Percentiles rank a stretch among this genome's conserved stretches.
These are phyloP conservation scores for Sporothrix pseudoabietina DNA, from an alignment of 2,329 filamentous ascomycete species.

Conservation along the genomic window DNA sequence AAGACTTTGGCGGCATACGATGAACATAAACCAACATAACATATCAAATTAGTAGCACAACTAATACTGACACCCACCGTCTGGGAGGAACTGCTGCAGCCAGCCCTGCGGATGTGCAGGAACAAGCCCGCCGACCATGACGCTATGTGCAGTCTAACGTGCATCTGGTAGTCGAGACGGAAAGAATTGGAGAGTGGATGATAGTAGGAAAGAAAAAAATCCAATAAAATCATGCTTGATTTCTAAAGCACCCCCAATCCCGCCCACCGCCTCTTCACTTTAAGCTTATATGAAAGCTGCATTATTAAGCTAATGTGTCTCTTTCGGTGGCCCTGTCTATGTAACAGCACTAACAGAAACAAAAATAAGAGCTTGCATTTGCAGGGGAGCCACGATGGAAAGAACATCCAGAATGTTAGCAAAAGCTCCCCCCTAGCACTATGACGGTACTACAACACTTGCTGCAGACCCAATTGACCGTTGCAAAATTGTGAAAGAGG, in stretches of 20 bases:
- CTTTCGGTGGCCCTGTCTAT: not conserved
- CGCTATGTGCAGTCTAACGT: slow-evolving; percentile 22
- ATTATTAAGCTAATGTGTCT: not conserved
- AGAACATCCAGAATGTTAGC: slow-evolving; percentile 9
- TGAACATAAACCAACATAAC: not conserved
- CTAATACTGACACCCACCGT: not conserved
- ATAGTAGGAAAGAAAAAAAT: not conserved
- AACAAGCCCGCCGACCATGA: slow-evolving; percentile 9
- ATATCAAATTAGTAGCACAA: not conserved
- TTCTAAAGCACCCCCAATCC: slow-evolving; percentile 13
- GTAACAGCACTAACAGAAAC: not conserved
- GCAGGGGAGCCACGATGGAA: not conserved
- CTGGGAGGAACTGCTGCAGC: slow-evolving; percentile 3
- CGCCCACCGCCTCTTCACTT: not conserved
- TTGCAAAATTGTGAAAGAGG: not conserved
- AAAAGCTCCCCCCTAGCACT: not conserved
- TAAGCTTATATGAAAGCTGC: not conserved
- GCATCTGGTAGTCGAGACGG: not conserved
- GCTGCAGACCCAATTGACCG: not conserved
- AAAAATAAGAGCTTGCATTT: not conserved
- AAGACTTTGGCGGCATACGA: not conserved
- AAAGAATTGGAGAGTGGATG: no score
- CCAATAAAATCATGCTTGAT: not conserved
- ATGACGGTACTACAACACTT: not conserved
- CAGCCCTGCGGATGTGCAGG: slow-evolving; percentile 22